These are phyloP conservation scores for Phytophthora uliginosa DNA, from an alignment of 352 stramenopile genomes.

Conservation along the genomic window DNA sequence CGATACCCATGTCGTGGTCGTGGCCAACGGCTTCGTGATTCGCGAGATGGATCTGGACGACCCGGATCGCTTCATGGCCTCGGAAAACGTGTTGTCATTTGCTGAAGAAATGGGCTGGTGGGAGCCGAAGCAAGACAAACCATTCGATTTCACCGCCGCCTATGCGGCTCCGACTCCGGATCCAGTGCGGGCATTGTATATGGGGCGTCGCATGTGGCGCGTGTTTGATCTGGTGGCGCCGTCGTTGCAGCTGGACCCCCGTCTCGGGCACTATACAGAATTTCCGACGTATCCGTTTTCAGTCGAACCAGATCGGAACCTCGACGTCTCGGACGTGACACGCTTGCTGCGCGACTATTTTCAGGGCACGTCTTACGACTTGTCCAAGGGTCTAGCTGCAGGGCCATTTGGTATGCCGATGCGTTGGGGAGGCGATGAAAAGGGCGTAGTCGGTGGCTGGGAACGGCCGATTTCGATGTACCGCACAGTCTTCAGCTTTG, in stretches of 20 bases:
- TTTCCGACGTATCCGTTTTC: constrained; percentile 92
- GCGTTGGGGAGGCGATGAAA: constrained; percentile 77
- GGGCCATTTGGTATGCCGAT: constrained; percentile 94
- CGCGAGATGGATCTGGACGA: constrained; percentile 88
- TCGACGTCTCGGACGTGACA: constrained; percentile 80
- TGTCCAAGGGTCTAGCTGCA: constrained; percentile 83
- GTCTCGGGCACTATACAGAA: constrained; percentile 65
- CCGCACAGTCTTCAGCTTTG: constrained; percentile 91
- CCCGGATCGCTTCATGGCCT: constrained; percentile 90
- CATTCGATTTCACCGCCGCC: constrained; percentile 78
- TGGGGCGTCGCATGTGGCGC: constrained; percentile 91
- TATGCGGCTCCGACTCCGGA: constrained; percentile 69
- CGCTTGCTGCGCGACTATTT: constrained; percentile 91
- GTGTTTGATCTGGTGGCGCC: constrained; percentile 86
- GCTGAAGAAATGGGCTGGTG: constrained; percentile 91
- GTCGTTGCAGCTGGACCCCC: constrained; percentile 80
- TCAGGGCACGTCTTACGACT: constrained; percentile 91
- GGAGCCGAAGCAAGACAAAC: constrained; percentile 47
- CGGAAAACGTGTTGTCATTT: constrained; percentile 89
- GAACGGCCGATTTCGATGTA: constrained; percentile 95
- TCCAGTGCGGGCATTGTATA: constrained; percentile 72
- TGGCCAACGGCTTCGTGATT: constrained; percentile 96
- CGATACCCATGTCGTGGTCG: constrained; percentile 89
- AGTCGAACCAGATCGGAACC: constrained; percentile 74
- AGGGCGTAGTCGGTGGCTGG: constrained; percentile 77